Percentiles rank a stretch among this genome's conserved stretches.
phyloP scores from a whole-genome alignment of 1,139 yeast species.

The Taphrina wiesneri region DNA sequence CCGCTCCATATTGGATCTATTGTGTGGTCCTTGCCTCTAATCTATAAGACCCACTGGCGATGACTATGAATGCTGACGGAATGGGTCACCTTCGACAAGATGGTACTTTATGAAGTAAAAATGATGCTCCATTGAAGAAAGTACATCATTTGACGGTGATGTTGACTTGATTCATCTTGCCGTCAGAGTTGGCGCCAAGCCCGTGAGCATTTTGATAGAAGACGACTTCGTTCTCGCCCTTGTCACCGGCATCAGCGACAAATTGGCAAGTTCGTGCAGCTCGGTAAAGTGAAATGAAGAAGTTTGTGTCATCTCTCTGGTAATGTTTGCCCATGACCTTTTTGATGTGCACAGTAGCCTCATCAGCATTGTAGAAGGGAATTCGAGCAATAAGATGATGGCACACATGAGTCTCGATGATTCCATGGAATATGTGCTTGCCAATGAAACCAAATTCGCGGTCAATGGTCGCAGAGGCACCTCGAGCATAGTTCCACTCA shows the following conservation, averaged over 20 bases:
- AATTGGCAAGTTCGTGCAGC: conserved; percentile 73
- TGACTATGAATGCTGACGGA: too few species aligned
- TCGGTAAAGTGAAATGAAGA: conserved; percentile 73
- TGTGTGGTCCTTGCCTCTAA: neutral
- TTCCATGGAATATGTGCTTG: conserved; percentile 77
- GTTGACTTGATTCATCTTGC: conserved; percentile 22
- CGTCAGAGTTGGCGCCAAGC: conserved; percentile 48
- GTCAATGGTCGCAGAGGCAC: conserved; percentile 86
- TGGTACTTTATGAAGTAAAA: too few species aligned
- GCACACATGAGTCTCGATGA: conserved; percentile 84
- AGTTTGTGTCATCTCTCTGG: conserved; percentile 64
- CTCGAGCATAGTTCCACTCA: conserved; percentile 84
- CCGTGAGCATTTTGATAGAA: conserved; percentile 76
- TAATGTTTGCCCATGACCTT: conserved; percentile 83
- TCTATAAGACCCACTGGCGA: too few species aligned
- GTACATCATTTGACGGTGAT: neutral
- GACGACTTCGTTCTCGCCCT: conserved; percentile 54
- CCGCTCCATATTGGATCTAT: neutral
- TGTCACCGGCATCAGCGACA: conserved; percentile 67
- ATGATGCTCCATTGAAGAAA: too few species aligned
- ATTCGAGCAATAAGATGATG: conserved; percentile 84
- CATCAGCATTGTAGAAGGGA: conserved; percentile 82
- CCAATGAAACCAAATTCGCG: conserved; percentile 83
- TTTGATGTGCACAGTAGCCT: conserved; percentile 73
- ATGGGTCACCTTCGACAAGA: too few species aligned